A percentile compares a stretch with the other conserved stretches of the same genome.
phyloP scores from a whole-genome alignment of 148 eudicot genomes.

The Chenopodium quinoa region DNA sequence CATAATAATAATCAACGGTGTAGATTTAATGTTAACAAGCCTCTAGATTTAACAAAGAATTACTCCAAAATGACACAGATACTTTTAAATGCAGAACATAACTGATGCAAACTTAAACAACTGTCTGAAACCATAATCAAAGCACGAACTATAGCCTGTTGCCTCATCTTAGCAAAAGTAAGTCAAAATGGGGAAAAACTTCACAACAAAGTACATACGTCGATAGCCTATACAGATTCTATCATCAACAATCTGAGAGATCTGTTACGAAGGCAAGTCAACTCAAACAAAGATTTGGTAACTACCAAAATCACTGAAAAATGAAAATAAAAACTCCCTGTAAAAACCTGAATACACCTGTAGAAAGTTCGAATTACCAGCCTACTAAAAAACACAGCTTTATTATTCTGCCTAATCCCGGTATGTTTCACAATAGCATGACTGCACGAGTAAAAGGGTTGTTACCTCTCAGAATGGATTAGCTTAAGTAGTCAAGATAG shows the following conservation, averaged over 20 bases:
- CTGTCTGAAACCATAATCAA: too few relatives aligned
- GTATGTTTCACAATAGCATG: neutral
- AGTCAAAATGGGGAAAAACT: neutral
- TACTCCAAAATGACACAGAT: too few relatives aligned
- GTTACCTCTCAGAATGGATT: conserved; percentile 8
- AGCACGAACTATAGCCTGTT: neutral
- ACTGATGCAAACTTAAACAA: too few relatives aligned
- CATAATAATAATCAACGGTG: too few relatives aligned
- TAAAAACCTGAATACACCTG: neutral
- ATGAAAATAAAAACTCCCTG: conserved; percentile 1
- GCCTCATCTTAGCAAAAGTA: neutral
- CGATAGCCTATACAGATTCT: neutral
- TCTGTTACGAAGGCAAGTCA: neutral
- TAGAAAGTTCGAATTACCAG: conserved; percentile 3
- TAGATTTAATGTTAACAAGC: too few relatives aligned
- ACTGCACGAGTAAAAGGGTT: neutral
- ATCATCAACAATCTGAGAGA: neutral
- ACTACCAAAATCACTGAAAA: conserved; percentile 18
- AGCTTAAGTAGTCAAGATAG: conserved; percentile 68
- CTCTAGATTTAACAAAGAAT: too few relatives aligned
- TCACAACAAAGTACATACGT: neutral
- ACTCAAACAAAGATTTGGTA: conserved; percentile 4
- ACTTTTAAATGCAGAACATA: neutral
- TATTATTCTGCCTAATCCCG: conserved; percentile 19
- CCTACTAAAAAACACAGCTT: conserved; percentile 7